Base-by-base conservation (phyloP, 805 yeast species). In the Millerozyma miso region DNA sequence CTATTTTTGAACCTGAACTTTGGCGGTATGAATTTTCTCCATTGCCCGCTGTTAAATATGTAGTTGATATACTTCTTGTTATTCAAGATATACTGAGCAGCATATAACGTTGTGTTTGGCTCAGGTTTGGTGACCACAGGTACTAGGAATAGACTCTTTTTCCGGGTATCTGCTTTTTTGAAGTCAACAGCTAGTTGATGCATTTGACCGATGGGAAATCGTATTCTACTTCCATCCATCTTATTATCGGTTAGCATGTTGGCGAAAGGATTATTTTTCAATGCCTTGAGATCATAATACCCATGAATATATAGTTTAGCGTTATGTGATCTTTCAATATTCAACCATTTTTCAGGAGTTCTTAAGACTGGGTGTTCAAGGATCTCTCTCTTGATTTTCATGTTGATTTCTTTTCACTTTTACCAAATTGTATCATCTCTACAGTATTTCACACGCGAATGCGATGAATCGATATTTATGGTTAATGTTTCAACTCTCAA, bases 271-370 rank as follows among this genome's bases (percentile, higher is more conserved):
- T 67, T 64, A 4, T 41, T 26, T 3, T 44, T 33, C 2, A 63
- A 36, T 2, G 50, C 29, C 4, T 38, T 31, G 2, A 56, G 19
- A 31, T 55, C 47, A 40, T 60, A 63, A 39, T 37, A 57, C 3
- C 33, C 46, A 3, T 31, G 15, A 7, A 37, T 39, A 43, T 62
- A 62, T 4, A 54, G 41, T 4, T 54, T 44, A 4, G 52, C 41
- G 1, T 53, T 40, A 13, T 59, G 62, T 19, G 49, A 54, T 39
- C 56, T 57, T 4, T 49, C 54, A 17, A 46, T 47, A 8, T 48
- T 44, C 5, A 64, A 51, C 58, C 63, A 60, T 35, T 58, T 56
- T 19, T 50, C 45, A 0, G 71, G 71, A 43, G 62, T 62, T 13
- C 44, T 47, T 34, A 67, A 43, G 4, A 65, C 38, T 4, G 71